Base-by-base conservation (phyloP, 1,139 yeast species). In the Hyphopichia buzzinii region DNA sequence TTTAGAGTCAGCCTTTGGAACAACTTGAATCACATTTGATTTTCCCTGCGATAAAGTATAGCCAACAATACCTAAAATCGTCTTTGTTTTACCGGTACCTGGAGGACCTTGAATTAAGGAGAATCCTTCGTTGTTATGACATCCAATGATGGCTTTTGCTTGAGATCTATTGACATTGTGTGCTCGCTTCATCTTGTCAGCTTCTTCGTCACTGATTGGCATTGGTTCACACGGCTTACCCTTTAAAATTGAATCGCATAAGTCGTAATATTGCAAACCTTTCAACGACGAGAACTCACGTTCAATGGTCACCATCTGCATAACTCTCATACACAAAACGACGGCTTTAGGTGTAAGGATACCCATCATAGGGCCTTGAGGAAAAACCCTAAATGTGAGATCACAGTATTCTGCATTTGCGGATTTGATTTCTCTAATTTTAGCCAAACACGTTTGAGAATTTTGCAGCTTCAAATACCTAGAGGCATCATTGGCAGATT, bases 81-180 rank as follows among this genome's bases (percentile, higher is more conserved):
- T 94, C 55, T 92, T 94, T 1, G 99, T 94, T 57, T 94, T 94
- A 67, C 98, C 98, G 0, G 98, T 92, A 62, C 97, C 97, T 0
- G 97, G 97, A 1, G 97, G 97, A 41, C 98, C 99, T 63, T 92
- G 98, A 56, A 92, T 89, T 35, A 92, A 69, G 0, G 95, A 84
- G 55, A 94, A 88, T 0, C 98, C 99, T 3, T 67, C 68, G 7
- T 77, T 71, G 19, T 67, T 58, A 31, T 79, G 78, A 0, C 96
- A 76, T 1, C 90, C 87, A 23, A 82, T 69, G 39, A 92, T 86
- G 0, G 98, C 98, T 31, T 64, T 71, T 0, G 97, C 97, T 59
- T 94, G 98, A 0, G 97, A 90, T 26, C 74, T 74, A 59, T 94
- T 94, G 24, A 89, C 84, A 22, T 74, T 68, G 48, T 80, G 85